Evolutionary conservation across 345 rosid genomes (phyloP), one percentile per base, ranked within the genome.

Genomic region (Excoecaria agallocha): DNA sequence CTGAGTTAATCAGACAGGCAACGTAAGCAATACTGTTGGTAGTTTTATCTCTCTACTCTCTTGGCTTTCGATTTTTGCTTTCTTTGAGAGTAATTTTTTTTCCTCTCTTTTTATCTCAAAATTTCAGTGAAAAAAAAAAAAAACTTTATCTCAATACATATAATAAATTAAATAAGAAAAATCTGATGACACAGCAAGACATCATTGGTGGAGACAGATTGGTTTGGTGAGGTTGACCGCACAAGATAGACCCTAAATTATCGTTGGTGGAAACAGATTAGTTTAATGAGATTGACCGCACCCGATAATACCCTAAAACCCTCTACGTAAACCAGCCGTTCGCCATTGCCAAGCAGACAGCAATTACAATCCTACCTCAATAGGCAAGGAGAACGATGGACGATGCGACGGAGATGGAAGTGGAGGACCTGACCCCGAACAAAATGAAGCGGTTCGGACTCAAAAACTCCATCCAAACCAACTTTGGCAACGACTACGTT

Each of bases 401-500:
- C 61, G 87, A 75, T 30, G 66, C 85, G 48, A 82, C 83, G 79
- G 91, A 79, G 61, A 82, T 89, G 93, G 94, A 88, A 66, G 85
- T 82, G 63, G 96, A 89, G 82, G 76, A 61, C 57, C 79, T 66
- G 12, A 43, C n/a, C 55, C 78, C 56, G 6, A 75, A 19, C 67
- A 68, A 85, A 30, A 57, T 64, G 58, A 90, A 83, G 82, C 80
- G 82, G 74, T 87, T 89, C 72, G 96, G 88, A 11, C 93, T 91
- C 16, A 90, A 76, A 77, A 90, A 88, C 81, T 86, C 90, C 0
- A 89, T 95, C 22, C 96, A 85, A 68, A 95, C 99, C 74, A 95
- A 89, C 72, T 93, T 91, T 84, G 93, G 93, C 72, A 86, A 83
- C 70, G 94, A 93, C 73, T 95, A 93, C 73, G 92, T 93, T 76